phyloP scores from a whole-genome alignment of 2,329 filamentous ascomycete genomes.

The Fusarium sp. region DNA sequence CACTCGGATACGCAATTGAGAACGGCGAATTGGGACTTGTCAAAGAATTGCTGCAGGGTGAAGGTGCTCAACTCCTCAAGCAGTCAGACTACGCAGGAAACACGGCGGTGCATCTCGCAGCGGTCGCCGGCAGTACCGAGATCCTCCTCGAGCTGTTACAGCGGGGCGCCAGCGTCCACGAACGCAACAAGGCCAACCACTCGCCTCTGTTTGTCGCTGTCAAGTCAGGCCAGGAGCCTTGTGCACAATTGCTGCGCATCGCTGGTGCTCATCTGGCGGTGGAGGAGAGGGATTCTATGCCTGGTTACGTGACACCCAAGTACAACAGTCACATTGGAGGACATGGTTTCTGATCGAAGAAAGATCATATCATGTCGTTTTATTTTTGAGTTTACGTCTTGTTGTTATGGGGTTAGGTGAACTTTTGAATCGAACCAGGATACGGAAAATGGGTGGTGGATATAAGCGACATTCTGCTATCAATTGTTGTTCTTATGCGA shows the following conservation, averaged over 20 bases:
- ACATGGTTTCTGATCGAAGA: neutral
- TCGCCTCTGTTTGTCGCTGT: slow-evolving; percentile 72
- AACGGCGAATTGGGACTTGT: slow-evolving; percentile 74
- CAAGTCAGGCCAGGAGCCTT: slow-evolving; percentile 64
- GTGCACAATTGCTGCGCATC: slow-evolving; percentile 63
- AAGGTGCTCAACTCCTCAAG: slow-evolving; percentile 74
- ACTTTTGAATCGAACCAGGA: slow-evolving; percentile 9
- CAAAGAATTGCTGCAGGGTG: slow-evolving; percentile 72
- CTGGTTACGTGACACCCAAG: slow-evolving; percentile 36
- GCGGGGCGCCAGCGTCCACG: slow-evolving; percentile 73
- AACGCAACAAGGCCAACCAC: slow-evolving; percentile 71
- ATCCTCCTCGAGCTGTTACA: slow-evolving; percentile 68
- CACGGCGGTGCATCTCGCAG: slow-evolving; percentile 70
- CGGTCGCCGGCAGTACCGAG: slow-evolving; percentile 62
- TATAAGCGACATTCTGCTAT: slow-evolving; percentile 5
- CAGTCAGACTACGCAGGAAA: slow-evolving; percentile 85
- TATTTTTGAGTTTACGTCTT: neutral
- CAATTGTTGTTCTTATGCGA: neutral
- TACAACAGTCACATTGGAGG: slow-evolving; percentile 19
- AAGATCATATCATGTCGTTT: neutral
- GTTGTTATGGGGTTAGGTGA: neutral
- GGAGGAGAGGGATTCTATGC: slow-evolving; percentile 50
- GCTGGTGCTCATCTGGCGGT: slow-evolving; percentile 68
- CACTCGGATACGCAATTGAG: slow-evolving; percentile 82
- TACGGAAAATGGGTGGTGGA: neutral